These are phyloP conservation scores for Isabelozyma pseudorhagii DNA, from an alignment of 805 yeast genomes.

Conservation along the genomic window DNA sequence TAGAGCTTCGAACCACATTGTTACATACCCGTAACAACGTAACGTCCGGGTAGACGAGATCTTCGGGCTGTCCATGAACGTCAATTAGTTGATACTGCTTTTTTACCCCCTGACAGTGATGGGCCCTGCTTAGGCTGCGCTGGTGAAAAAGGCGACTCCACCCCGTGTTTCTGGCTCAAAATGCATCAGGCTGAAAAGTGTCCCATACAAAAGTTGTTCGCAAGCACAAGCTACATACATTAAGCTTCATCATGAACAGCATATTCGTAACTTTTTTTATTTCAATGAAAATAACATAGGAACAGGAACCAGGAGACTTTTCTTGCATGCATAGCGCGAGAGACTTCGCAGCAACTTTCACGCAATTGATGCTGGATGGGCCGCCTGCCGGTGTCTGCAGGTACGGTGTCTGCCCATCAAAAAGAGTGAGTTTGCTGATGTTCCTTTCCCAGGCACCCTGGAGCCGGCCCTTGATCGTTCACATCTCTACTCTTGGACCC, in stretches of 20 bases:
- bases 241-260: background rate
- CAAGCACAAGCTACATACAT: background rate
- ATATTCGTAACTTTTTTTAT: background rate
- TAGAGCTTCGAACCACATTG: too few species aligned
- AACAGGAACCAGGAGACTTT: background rate
- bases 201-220: background rate
- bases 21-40: too few species aligned
- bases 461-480: too few species aligned
- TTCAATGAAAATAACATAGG: background rate
- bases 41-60: too few species aligned
- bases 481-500: too few species aligned
- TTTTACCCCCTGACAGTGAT: too few species aligned
- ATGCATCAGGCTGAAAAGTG: background rate
- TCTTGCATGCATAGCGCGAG: background rate
- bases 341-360: background rate
- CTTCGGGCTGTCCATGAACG: too few species aligned
- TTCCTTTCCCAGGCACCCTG: too few species aligned
- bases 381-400: too few species aligned
- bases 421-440: too few species aligned
- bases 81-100: too few species aligned
- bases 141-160: background rate
- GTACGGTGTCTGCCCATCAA: background rate
- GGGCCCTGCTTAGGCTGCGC: background rate
- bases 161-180: background rate
- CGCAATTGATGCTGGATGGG: too few species aligned